These are phyloP conservation scores for Cordyceps fumosorosea DNA, from an alignment of 2,329 filamentous ascomycete genomes.

Conservation along the genomic window DNA sequence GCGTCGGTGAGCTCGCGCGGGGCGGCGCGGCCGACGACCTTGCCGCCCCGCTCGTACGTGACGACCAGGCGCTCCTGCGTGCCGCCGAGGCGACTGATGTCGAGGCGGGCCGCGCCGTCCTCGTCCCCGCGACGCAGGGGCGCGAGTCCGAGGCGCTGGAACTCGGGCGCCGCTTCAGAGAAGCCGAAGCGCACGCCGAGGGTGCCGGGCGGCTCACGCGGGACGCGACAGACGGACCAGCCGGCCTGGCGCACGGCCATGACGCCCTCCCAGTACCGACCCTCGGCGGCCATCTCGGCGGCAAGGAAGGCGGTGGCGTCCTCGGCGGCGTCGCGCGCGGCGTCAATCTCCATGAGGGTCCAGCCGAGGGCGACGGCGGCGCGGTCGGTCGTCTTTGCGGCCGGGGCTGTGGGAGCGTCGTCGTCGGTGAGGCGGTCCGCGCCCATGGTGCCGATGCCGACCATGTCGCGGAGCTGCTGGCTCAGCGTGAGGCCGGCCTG, in stretches of 20 bases:
- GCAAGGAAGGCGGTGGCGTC: conserved; percentile 66
- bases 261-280: conserved; percentile 83
- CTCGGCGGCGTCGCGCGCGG: conserved; percentile 66
- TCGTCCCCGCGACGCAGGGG: conserved; percentile 66
- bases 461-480: conserved; percentile 58
- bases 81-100: conserved; percentile 48
- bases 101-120: conserved; percentile 69
- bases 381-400: conserved; percentile 49
- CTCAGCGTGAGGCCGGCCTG: conserved; percentile 66
- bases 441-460: conserved; percentile 69
- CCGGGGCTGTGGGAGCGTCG: conserved; percentile 44
- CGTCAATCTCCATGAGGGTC: conserved; percentile 70
- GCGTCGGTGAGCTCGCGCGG: conserved; percentile 29
- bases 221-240: conserved; percentile 78
- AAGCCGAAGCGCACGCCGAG: conserved; percentile 88
- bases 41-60: conserved; percentile 51
- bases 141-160: conserved; percentile 68
- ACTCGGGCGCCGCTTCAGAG: conserved; percentile 59
- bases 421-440: conserved; percentile 54
- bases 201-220: conserved; percentile 52
- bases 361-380: conserved; percentile 59
- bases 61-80: conserved; percentile 60
- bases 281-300: conserved; percentile 71
- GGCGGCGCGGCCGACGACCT: conserved; percentile 52
- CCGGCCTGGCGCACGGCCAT: conserved; percentile 73